Evolutionary conservation across 768 basidiomycete species (phyloP).

Genomic region (Psilocybe sp.): DNA sequence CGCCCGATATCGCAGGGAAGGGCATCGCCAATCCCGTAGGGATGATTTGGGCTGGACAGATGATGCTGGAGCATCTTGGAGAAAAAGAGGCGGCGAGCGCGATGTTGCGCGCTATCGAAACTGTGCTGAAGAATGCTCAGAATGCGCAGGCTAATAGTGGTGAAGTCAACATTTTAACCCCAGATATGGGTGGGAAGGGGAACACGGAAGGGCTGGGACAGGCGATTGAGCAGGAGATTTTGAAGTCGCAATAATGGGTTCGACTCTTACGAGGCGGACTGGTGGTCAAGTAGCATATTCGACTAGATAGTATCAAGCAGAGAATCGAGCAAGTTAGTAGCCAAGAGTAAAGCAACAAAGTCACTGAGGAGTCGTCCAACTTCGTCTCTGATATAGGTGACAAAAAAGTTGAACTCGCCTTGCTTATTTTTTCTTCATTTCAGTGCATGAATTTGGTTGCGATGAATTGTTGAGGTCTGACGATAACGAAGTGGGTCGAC

Average conservation of each 20-base stretch:
- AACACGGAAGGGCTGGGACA: constrained; percentile 32
- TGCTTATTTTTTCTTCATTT: too few species aligned
- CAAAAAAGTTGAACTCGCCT: too few species aligned
- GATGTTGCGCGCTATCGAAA: constrained; percentile 40
- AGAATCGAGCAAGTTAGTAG: too few species aligned
- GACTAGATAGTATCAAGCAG: too few species aligned
- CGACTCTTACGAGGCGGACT: too few species aligned
- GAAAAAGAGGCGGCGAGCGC: constrained; percentile 36
- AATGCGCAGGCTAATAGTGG: constrained; percentile 19
- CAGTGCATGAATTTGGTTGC: too few species aligned
- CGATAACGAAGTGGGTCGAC: too few species aligned
- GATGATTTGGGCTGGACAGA: constrained; percentile 56
- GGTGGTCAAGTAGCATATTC: too few species aligned
- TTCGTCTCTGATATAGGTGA: too few species aligned
- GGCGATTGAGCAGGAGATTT: constrained; percentile 27
- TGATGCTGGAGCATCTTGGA: constrained; percentile 46
- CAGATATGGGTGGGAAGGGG: constrained; percentile 35
- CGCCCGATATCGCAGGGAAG: constrained; percentile 54
- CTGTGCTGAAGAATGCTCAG: constrained; percentile 28
- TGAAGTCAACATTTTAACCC: constrained; percentile 28
- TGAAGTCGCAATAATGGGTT: background rate
- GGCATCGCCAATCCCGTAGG: constrained; percentile 55
- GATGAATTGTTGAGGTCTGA: too few species aligned
- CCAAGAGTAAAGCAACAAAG: too few species aligned
- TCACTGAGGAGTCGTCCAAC: too few species aligned